A percentile compares a stretch with the other conserved stretches of the same genome.
These are phyloP conservation scores for Aspergillus floridensis DNA, from an alignment of 2,329 filamentous ascomycete species.

Conservation along the genomic window DNA sequence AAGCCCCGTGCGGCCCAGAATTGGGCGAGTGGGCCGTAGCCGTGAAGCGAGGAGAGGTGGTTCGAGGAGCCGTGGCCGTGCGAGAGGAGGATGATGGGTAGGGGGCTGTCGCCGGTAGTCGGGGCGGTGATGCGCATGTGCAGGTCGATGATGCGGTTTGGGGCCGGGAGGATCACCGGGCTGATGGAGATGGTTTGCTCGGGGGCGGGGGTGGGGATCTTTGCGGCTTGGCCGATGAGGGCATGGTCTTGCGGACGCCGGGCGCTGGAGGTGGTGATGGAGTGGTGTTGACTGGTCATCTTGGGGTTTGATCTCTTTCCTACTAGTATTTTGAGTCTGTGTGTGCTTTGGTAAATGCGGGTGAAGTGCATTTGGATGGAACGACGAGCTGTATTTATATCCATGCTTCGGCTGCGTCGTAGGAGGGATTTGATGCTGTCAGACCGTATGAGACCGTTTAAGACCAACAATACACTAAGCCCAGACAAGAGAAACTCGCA, in stretches of 20 bases:
- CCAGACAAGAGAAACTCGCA: no score
- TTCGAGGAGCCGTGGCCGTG: background rate
- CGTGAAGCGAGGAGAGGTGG: background rate
- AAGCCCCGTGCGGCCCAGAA: slow-evolving; percentile 1
- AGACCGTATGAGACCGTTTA: no score
- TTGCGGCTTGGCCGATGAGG: background rate
- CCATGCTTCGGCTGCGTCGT: no score
- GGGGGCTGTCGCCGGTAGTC: background rate
- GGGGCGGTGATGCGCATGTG: background rate
- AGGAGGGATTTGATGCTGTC: no score
- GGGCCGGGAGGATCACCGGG: background rate
- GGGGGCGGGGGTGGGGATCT: background rate
- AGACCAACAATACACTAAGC: no score
- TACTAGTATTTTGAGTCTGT: no score
- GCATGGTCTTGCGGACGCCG: background rate
- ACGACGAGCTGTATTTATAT: no score
- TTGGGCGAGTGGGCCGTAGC: background rate
- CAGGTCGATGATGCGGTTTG: background rate
- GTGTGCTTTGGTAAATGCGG: no score
- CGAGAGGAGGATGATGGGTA: background rate
- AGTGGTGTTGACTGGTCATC: no score
- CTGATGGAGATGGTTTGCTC: background rate
- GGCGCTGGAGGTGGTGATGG: no score
- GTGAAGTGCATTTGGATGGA: no score
- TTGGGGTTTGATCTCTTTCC: no score